phyloP scores from a whole-genome alignment of 805 yeast species.

The Jamesozyma jinghongensis region DNA sequence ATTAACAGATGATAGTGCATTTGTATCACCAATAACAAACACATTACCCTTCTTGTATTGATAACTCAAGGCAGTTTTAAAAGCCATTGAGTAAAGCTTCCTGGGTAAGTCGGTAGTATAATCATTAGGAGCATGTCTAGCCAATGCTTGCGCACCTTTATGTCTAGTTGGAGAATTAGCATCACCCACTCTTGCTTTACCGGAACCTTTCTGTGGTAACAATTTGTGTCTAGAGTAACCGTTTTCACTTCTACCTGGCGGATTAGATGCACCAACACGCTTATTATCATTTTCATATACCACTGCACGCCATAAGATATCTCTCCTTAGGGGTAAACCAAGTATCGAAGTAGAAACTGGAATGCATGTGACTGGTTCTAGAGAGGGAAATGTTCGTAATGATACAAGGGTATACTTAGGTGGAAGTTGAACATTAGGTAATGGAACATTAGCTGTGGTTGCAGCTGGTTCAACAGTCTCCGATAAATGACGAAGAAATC shows the following conservation, averaged over 20 bases:
- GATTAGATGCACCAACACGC: slow-evolving; percentile 83
- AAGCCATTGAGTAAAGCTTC: slow-evolving; percentile 65
- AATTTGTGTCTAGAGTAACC: slow-evolving; percentile 78
- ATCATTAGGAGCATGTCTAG: slow-evolving; percentile 85
- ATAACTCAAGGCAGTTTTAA: slow-evolving; percentile 73
- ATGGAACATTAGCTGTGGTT: background rate
- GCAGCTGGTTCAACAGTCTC: background rate
- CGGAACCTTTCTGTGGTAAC: slow-evolving; percentile 86
- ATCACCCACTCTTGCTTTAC: slow-evolving; percentile 94
- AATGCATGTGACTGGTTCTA: slow-evolving; percentile 71
- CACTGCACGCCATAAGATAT: slow-evolving; percentile 88
- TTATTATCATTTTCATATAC: slow-evolving; percentile 82
- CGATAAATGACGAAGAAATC: background rate
- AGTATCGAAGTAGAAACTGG: slow-evolving; percentile 70
- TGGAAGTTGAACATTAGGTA: slow-evolving; percentile 35
- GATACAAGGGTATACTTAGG: slow-evolving; percentile 70
- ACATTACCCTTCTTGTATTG: slow-evolving; percentile 70
- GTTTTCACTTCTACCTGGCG: slow-evolving; percentile 78
- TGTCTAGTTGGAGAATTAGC: slow-evolving; percentile 87
- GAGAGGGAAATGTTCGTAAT: slow-evolving; percentile 75
- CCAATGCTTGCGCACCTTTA: slow-evolving; percentile 84
- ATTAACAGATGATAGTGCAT: slow-evolving; percentile 11
- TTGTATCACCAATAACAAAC: slow-evolving; percentile 54
- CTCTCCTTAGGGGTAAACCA: slow-evolving; percentile 75
- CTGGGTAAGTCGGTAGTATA: slow-evolving; percentile 68